Evolutionary conservation across 148 eudicot species (phyloP).

Genomic region (Polygonum aviculare): DNA sequence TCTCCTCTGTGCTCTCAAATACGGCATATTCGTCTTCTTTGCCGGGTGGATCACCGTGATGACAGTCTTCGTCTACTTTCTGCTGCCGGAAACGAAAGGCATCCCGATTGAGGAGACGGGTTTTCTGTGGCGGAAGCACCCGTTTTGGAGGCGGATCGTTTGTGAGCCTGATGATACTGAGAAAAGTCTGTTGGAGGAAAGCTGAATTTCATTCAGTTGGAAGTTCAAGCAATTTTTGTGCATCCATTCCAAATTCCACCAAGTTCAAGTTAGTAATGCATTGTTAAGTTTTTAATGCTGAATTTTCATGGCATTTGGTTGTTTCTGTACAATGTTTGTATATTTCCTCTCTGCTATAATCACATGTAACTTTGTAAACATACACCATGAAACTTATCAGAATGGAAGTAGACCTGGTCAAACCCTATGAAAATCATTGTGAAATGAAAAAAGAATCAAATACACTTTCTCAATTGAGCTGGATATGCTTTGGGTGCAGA

Average conservation of each 20-base stretch:
- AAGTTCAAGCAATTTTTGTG: neutral
- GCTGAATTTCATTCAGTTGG: neutral
- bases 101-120: conserved; percentile 85
- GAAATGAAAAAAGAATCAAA: no score
- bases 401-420: no score
- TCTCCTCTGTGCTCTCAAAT: conserved; percentile 61
- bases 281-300: no score
- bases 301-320: no score
- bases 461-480: no score
- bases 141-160: conserved; percentile 45
- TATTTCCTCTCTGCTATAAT: no score
- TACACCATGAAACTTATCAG: no score
- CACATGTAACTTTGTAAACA: no score
- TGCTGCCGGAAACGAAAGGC: conserved; percentile 81
- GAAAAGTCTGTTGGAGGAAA: neutral
- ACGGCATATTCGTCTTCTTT: conserved; percentile 66
- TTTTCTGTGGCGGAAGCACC: conserved; percentile 58
- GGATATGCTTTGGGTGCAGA: no score
- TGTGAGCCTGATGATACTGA: neutral
- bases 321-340: no score
- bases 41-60: conserved; percentile 60
- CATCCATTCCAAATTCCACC: neutral
- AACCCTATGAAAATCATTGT: no score
- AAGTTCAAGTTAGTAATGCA: no score
- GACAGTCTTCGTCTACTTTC: conserved; percentile 55